Conservation (phyloP, 495 filamentous ascomycete genomes). For the Venustampulla echinocandica region DNA sequence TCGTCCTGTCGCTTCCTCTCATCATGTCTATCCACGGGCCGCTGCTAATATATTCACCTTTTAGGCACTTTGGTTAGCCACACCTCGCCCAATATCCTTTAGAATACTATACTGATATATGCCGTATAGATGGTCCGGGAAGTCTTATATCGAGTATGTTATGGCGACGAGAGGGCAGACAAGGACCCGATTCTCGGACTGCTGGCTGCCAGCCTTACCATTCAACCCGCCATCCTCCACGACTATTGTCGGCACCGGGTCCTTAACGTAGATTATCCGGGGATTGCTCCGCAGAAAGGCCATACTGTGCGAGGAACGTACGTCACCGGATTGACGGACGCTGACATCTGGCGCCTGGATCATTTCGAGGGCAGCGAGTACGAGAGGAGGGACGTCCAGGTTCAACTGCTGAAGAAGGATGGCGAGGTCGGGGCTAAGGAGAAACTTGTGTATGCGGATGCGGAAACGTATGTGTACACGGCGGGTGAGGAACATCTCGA, state of each 20-base stretch:
- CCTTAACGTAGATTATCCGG: constrained; percentile 67
- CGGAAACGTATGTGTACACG: constrained; percentile 75
- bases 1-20: too few species aligned
- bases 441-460: constrained; percentile 45
- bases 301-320: constrained; percentile 68
- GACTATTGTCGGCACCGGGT: constrained; percentile 64
- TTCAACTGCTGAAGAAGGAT: constrained; percentile 41
- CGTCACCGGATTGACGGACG: constrained; percentile 69
- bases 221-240: constrained; percentile 68
- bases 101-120: constrained; percentile 29
- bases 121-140: constrained; percentile 50
- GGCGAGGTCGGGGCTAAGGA: constrained; percentile 33
- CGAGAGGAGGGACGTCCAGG: constrained; percentile 49
- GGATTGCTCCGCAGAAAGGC: constrained; percentile 49
- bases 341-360: constrained; percentile 69
- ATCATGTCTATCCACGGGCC: neutral
- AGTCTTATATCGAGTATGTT: constrained; percentile 58
- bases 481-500: constrained; percentile 44
- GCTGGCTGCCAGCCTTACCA: constrained; percentile 40
- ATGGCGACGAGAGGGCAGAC: constrained; percentile 32
- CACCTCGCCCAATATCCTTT: neutral
- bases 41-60: neutral
- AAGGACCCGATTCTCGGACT: constrained; percentile 31
- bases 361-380: constrained; percentile 78
- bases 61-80: neutral